Base-by-base conservation (phyloP, 2,329 filamentous ascomycete genomes). In the Microdochium bolleyi region DNA sequence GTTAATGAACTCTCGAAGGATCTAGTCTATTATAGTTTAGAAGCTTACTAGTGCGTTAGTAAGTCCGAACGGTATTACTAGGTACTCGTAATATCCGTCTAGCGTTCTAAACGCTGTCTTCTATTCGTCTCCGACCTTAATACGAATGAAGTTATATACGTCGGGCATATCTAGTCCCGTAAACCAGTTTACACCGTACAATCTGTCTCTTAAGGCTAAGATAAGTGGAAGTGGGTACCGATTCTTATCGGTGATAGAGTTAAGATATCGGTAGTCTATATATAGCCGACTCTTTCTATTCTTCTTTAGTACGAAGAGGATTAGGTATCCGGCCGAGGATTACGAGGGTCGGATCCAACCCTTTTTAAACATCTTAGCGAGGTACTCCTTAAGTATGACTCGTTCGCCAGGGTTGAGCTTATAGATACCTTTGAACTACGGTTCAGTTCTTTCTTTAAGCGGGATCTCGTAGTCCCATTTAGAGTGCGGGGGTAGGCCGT, bases 21-120 rank as follows among this genome's bases (percentile, higher is more conserved):
- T 44, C 10, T 55, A 3, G 22, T 57, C 53, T 10, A 58, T 54
- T n/a, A 56, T 51, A 13, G 21, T 24, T 49, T 57, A 50, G 34
- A 57, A 58, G 11, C 49, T 51, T 24, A 52, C 51, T 19, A 51
- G 49, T 22, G 52, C 51, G 22, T 60, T 61, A 13, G 51, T 61
- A 30, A 68, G 49, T 1, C 58, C 55, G 53, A 69, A 69, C 14
- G 54, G 56, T 52, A 67, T 66, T 19, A 68, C 51, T 27, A 61
- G 41, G 50, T 66, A 69, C 49, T 68, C 54, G 55, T 56, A 70
- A 27, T 61, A 49, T 3, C 57, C 53, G 49, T 59, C 66, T 27
- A 49, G 46, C 13, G 27, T 64, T 24, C 54, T 50, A 55, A 69
- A 69, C 16, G 51, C 56, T 9, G 51, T 70, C 49, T 68, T 69